Percentiles rank a stretch among this genome's conserved stretches.
Evolutionary conservation across 179 eudicot genomes (phyloP).

Genomic region (Pouteria campechiana): DNA sequence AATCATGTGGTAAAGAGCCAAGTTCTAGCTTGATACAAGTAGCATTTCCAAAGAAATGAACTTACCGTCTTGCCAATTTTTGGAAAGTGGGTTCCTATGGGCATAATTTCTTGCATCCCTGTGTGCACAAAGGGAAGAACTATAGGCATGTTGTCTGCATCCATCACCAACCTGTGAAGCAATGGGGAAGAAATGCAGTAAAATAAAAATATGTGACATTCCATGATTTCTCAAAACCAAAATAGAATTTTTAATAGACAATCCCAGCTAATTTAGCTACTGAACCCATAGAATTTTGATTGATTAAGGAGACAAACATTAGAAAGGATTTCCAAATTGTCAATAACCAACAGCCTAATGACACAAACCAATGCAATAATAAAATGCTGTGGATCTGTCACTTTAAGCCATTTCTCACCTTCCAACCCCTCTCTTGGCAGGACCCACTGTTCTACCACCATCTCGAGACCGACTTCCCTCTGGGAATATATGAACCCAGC

Average conservation of each 20-base stretch:
- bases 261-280: no score
- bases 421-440: conserved; percentile 76
- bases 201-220: background rate
- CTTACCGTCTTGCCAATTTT: conserved; percentile 72
- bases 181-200: background rate
- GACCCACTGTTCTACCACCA: conserved; percentile 77
- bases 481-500: conserved; percentile 97
- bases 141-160: conserved; percentile 71
- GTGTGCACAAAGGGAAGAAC: conserved; percentile 91
- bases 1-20: no score
- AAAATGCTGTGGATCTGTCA: no score
- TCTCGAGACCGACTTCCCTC: conserved; percentile 95
- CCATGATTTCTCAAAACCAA: no score
- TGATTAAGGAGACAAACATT: no score
- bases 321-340: background rate
- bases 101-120: conserved; percentile 97
- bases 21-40: no score
- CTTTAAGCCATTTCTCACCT: conserved; percentile 45
- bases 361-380: background rate
- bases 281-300: no score
- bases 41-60: no score
- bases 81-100: conserved; percentile 77
- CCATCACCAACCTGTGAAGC: conserved; percentile 58
- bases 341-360: background rate
- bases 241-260: no score